Conservation (phyloP, 306 rosid species). For the Rosa persica region DNA sequence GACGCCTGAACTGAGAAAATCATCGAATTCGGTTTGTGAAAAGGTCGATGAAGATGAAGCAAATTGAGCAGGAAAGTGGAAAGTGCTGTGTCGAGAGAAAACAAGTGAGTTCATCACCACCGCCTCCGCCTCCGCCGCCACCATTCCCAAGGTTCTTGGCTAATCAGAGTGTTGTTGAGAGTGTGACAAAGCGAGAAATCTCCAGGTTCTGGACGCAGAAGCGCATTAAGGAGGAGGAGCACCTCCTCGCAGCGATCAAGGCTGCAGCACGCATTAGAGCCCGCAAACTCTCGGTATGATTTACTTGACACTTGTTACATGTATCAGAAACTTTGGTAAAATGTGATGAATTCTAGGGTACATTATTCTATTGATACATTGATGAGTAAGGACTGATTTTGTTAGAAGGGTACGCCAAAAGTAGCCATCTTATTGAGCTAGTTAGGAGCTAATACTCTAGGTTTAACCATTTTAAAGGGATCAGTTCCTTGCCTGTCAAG, state of each 20-base stretch:
- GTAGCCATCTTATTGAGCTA: not conserved
- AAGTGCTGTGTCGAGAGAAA: slow-evolving; percentile 27
- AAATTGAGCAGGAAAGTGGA: slow-evolving; percentile 2
- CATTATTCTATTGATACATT: not conserved
- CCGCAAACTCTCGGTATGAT: slow-evolving; percentile 57
- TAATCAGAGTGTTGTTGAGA: slow-evolving; percentile 31
- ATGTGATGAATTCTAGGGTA: not conserved
- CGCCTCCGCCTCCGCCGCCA: slow-evolving; percentile 32
- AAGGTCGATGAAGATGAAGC: slow-evolving; percentile 31
- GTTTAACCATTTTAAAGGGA: not conserved
- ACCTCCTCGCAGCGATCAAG: slow-evolving; percentile 77
- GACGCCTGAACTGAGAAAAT: slow-evolving; percentile 14
- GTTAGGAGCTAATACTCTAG: not conserved
- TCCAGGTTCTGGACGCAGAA: slow-evolving; percentile 78
- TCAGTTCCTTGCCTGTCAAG: slow-evolving; percentile 2
- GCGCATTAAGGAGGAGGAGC: slow-evolving; percentile 63
- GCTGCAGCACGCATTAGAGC: slow-evolving; percentile 74
- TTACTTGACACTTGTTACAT: not conserved
- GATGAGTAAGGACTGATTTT: not conserved
- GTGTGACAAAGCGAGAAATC: slow-evolving; percentile 73
- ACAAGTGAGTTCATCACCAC: slow-evolving; percentile 18
- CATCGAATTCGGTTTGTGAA: not conserved
- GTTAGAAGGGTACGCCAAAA: not conserved
- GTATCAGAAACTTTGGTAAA: not conserved
- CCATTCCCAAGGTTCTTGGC: slow-evolving; percentile 46